A percentile compares a stretch with the other conserved stretches of the same genome.
These are phyloP conservation scores for Hydrangea macrophylla DNA, from an alignment of 148 eudicot species.

Conservation along the genomic window DNA sequence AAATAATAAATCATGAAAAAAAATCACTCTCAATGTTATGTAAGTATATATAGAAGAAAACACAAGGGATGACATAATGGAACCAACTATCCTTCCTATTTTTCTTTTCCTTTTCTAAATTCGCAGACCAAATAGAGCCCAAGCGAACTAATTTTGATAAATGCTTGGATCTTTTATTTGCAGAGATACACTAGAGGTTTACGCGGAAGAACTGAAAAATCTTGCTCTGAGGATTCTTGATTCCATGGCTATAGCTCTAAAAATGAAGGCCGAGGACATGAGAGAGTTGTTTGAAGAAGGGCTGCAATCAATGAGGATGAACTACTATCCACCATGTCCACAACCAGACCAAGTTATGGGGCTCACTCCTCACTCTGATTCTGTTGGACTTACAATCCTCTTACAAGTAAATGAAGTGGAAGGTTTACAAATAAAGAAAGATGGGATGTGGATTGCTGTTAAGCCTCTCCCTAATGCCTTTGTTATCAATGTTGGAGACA, in stretches of 20 bases:
- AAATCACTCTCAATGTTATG: too few relatives aligned
- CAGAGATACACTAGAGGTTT: slow-evolving; percentile 25
- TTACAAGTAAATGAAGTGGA: slow-evolving; percentile 23
- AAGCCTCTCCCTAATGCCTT: slow-evolving; percentile 22
- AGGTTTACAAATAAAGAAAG: slow-evolving; percentile 26
- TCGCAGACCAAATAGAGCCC: too few relatives aligned
- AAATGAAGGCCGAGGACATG: slow-evolving; percentile 11
- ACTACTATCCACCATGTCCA: slow-evolving; percentile 36
- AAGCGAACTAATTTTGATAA: background rate
- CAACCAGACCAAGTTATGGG: slow-evolving; percentile 28
- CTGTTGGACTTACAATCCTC: slow-evolving; percentile 25
- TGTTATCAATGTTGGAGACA: slow-evolving; percentile 28
- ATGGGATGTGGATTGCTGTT: too few relatives aligned
- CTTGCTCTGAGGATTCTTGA: slow-evolving; percentile 13
- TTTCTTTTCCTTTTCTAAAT: too few relatives aligned
- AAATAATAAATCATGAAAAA: too few relatives aligned
- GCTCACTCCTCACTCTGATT: slow-evolving; percentile 26
- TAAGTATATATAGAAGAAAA: too few relatives aligned
- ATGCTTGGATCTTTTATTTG: background rate
- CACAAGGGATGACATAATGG: too few relatives aligned
- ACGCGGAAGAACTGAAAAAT: slow-evolving; percentile 12
- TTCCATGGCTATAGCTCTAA: slow-evolving; percentile 22
- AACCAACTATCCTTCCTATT: too few relatives aligned
- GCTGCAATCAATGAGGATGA: too few relatives aligned
- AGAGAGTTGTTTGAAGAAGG: slow-evolving; percentile 2